A percentile compares a stretch with the other conserved stretches of the same genome.
phyloP scores from a whole-genome alignment of 2,329 filamentous ascomycete genomes.

The Claviceps maximensis region DNA sequence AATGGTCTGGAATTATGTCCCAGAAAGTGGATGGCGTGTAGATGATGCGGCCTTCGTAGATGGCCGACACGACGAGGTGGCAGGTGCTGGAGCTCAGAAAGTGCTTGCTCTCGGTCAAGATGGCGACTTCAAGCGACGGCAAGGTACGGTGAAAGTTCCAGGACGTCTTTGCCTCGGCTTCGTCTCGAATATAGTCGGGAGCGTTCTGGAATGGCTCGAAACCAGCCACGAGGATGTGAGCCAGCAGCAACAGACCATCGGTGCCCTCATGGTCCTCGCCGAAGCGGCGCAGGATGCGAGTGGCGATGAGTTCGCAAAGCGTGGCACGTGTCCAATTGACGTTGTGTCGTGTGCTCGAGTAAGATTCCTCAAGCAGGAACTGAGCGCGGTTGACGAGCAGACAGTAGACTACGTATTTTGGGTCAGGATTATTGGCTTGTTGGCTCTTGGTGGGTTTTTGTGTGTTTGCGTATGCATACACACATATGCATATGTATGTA shows the following conservation, averaged over 20 bases:
- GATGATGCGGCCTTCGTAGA: slow-evolving; percentile 67
- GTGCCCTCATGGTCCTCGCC: slow-evolving; percentile 64
- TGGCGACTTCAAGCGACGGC: slow-evolving; percentile 71
- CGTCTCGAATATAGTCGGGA: slow-evolving; percentile 48
- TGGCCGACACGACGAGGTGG: slow-evolving; percentile 69
- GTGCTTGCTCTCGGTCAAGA: slow-evolving; percentile 67
- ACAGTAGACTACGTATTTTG: slow-evolving; percentile 52
- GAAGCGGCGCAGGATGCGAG: slow-evolving; percentile 63
- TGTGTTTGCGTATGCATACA: neutral
- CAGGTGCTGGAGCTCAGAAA: slow-evolving; percentile 68
- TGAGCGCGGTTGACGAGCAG: slow-evolving; percentile 70
- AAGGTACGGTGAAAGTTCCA: slow-evolving; percentile 45
- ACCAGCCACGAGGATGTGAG: slow-evolving; percentile 68
- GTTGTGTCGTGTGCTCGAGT: slow-evolving; percentile 65
- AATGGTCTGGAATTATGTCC: slow-evolving; percentile 74
- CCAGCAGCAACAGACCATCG: slow-evolving; percentile 57
- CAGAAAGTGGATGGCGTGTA: slow-evolving; percentile 74
- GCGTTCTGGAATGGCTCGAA: slow-evolving; percentile 81
- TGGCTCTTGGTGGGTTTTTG: neutral
- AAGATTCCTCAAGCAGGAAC: slow-evolving; percentile 65
- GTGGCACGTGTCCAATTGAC: slow-evolving; percentile 67
- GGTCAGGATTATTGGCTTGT: neutral
- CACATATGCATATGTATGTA: neutral
- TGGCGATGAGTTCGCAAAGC: slow-evolving; percentile 69
- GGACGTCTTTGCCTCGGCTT: slow-evolving; percentile 37